These are phyloP conservation scores for Schizosaccharomyces pombe DNA, from an alignment of 805 yeast genomes.

Conservation along the genomic window ASM294v3 CU329670.1:2888001-2888500, in stretches of 20 bases:
- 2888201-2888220: conserved; percentile 47
- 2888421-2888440: conserved; percentile 23
- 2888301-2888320: conserved; percentile 27
- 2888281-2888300: conserved; percentile 36
- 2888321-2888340: conserved; percentile 27
- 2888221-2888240: conserved; percentile 38
- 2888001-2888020: conserved; percentile 32
- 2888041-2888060: conserved; percentile 56
- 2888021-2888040: conserved; percentile 44
- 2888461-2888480: conserved; percentile 11
- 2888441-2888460: conserved; percentile 17
- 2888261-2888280: conserved; percentile 30
- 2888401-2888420: conserved; percentile 86
- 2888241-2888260: conserved; percentile 43
- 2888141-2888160: conserved; percentile 64
- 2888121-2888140: conserved; percentile 32
- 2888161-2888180: conserved; percentile 40
- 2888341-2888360: conserved; percentile 39
- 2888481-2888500: conserved; percentile 36
- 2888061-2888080: conserved; percentile 36
- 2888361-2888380: conserved; percentile 21
- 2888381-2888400: conserved; percentile 30
- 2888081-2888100: conserved; percentile 30
- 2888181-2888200: conserved; percentile 63
- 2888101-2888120: conserved; percentile 59